Evolutionary conservation across 2,329 filamentous ascomycete genomes (phyloP), one percentile per base, ranked within the genome.

Genomic region (Neopestalotiopsis sp.): DNA sequence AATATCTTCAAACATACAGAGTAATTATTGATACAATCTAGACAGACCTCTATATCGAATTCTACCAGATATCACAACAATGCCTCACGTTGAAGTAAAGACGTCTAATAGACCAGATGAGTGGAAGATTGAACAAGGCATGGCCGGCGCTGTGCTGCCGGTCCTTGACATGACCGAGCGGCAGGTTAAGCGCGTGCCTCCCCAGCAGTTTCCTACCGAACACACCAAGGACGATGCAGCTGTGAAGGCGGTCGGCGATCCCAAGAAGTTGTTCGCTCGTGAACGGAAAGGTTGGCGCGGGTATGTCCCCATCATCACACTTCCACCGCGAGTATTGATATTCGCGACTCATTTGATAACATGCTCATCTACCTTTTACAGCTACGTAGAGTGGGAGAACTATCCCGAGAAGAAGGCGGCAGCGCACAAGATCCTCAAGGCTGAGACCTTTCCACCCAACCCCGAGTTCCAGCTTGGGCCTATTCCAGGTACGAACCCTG

Each of bases 401-500:
- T 91, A 92, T 67, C 90, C 91, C 0, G 89, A 91, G 62, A 92
- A 92, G 78, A 91, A 91, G 74, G 84, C 82, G 32, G 80, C 85
- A 61, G 90, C 88, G 0, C 84, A 86, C 61, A 83, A 88, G 67
- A 86, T 91, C 62, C 75, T 91, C 14, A 79, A 80, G 30, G 80
- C 80, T 65, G 86, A 89, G 63, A 79, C 85, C 69, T 86, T 90
- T 76, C 83, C 84, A 49, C 70, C 72, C 75, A 83, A 74, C 68
- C 87, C 88, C 0, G 88, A 90, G 70, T 90, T 85, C 69, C 87
- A 89, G 71, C 80, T 90, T 0, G 83, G 79, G 0, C 85, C 85
- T 0, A 82, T 91, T 5, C 88, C 88, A 0, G 80, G 79, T 1
- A 88, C 85, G 0, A 90, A 91, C 70, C 89, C 89, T 0, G 81